phyloP scores from a whole-genome alignment of 352 stramenopile species.

The Stephanocyclus meneghinianus region DNA sequence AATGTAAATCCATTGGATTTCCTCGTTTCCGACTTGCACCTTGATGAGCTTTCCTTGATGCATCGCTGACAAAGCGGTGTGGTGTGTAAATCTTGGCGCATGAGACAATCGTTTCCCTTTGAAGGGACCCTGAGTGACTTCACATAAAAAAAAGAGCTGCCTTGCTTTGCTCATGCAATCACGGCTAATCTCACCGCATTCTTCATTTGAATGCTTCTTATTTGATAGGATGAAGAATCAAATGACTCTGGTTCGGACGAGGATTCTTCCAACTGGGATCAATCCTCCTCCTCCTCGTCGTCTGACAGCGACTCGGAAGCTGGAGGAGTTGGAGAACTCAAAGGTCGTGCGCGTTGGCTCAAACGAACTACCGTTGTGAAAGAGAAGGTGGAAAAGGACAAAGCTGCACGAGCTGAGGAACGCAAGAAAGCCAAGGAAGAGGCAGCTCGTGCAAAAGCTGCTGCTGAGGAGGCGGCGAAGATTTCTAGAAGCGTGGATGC shows the following conservation, averaged over 20 bases:
- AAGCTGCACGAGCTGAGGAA: constrained; percentile 71
- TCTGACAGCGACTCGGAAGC: constrained; percentile 83
- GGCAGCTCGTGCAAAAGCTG: constrained; percentile 55
- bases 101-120: constrained; percentile 68
- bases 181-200: neutral
- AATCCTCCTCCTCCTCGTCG: constrained; percentile 65
- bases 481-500: constrained; percentile 51
- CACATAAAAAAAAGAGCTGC: neutral
- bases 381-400: constrained; percentile 74
- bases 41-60: constrained; percentile 16
- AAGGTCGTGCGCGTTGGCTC: constrained; percentile 93
- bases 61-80: constrained; percentile 79
- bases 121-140: constrained; percentile 21
- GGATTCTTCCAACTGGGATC: constrained; percentile 53
- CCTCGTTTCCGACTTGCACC: constrained; percentile 80
- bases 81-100: constrained; percentile 22
- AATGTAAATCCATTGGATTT: constrained; percentile 68
- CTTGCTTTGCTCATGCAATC: neutral
- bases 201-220: neutral
- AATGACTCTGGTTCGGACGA: constrained; percentile 62
- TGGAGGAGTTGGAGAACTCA: constrained; percentile 85
- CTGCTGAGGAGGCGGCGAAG: constrained; percentile 45
- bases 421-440: constrained; percentile 72
- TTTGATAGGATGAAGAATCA: constrained; percentile 46
- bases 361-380: constrained; percentile 88